These are phyloP conservation scores for Lodderomyces oxycetoniae DNA, from an alignment of 1,139 yeast species.

Conservation along the genomic window DNA sequence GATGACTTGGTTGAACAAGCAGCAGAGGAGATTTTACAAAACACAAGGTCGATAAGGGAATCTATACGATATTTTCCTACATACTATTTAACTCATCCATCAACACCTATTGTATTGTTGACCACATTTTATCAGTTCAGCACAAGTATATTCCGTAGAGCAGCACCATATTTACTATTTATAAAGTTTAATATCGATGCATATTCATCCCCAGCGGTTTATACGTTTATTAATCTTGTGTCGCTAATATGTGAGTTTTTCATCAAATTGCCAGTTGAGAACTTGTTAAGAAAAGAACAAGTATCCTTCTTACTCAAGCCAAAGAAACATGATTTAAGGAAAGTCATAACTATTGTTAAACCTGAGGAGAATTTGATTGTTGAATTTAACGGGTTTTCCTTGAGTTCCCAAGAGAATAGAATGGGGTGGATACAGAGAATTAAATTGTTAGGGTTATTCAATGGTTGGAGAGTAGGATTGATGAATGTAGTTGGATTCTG, in stretches of 20 bases:
- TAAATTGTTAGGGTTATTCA: constrained; percentile 49
- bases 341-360: constrained; percentile 37
- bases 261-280: constrained; percentile 81
- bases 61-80: constrained; percentile 34
- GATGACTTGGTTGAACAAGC: constrained; percentile 8
- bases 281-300: constrained; percentile 79
- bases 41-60: constrained; percentile 37
- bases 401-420: constrained; percentile 9
- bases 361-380: constrained; percentile 50
- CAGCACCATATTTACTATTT: constrained; percentile 71
- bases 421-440: constrained; percentile 16
- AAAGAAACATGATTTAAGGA: constrained; percentile 31
- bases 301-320: constrained; percentile 52
- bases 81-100: constrained; percentile 50
- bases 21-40: constrained; percentile 10
- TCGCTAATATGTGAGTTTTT: constrained; percentile 64
- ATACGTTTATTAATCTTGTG: constrained; percentile 48
- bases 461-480: constrained; percentile 90
- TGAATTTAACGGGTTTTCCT: constrained; percentile 26
- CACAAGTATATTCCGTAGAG: constrained; percentile 56
- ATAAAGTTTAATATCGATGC: constrained; percentile 65
- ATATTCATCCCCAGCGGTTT: constrained; percentile 58
- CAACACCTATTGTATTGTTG: constrained; percentile 44
- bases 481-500: constrained; percentile 77
- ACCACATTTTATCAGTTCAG: constrained; percentile 62